Evolutionary conservation across 306 rosid genomes (phyloP).

Genomic region (Prunus davidiana): DNA sequence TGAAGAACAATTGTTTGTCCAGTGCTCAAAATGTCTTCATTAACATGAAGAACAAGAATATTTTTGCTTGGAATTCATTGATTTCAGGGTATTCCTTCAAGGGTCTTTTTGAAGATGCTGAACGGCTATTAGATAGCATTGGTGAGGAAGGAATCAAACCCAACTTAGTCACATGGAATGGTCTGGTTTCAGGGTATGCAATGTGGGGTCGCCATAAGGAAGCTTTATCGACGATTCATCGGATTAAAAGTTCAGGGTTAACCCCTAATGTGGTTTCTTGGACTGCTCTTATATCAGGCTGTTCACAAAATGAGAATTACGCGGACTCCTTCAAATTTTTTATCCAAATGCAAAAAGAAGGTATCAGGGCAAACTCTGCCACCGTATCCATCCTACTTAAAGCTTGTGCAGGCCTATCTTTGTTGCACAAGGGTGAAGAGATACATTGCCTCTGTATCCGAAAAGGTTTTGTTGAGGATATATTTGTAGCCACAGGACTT

Average conservation of each 20-base stretch:
- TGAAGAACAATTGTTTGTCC: slow-evolving; percentile 50
- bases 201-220: slow-evolving; percentile 44
- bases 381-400: slow-evolving; percentile 54
- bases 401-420: slow-evolving; percentile 59
- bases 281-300: slow-evolving; percentile 74
- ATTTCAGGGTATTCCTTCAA: slow-evolving; percentile 63
- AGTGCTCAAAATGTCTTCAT: slow-evolving; percentile 44
- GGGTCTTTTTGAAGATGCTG: slow-evolving; percentile 50
- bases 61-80: slow-evolving; percentile 66
- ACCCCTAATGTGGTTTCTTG: slow-evolving; percentile 67
- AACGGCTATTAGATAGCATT: slow-evolving; percentile 42
- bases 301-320: slow-evolving; percentile 51
- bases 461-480: slow-evolving; percentile 39
- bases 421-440: slow-evolving; percentile 61
- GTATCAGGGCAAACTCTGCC: slow-evolving; percentile 48
- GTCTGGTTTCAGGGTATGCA: slow-evolving; percentile 64
- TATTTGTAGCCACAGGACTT: slow-evolving; percentile 52
- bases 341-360: slow-evolving; percentile 57
- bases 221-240: slow-evolving; percentile 43
- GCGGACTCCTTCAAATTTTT: slow-evolving; percentile 42
- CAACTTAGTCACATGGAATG: slow-evolving; percentile 69
- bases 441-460: slow-evolving; percentile 48
- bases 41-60: slow-evolving; percentile 48
- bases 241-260: slow-evolving; percentile 49
- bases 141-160: slow-evolving; percentile 46